These are phyloP conservation scores for Glaciozyma martinii DNA, from an alignment of 768 basidiomycete species.

Conservation along the genomic window DNA sequence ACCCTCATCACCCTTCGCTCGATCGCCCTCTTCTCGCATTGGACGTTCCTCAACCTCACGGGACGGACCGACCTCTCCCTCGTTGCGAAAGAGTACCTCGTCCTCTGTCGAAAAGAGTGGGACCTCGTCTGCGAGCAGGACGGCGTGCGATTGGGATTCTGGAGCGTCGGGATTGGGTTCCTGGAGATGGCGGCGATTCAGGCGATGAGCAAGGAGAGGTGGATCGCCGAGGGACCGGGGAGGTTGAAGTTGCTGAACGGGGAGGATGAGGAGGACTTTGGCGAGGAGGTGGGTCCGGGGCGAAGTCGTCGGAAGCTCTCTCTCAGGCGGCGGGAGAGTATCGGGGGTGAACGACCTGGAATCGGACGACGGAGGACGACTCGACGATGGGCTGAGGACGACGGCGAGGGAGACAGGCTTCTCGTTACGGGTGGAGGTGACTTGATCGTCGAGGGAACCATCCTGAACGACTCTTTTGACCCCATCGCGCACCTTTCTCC, in stretches of 20 bases:
- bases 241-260: conserved; percentile 8
- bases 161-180: conserved; percentile 1
- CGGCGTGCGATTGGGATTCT: background rate
- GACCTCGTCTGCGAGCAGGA: conserved; percentile 13
- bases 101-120: conserved; percentile 19
- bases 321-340: background rate
- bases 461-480: conserved; percentile 8
- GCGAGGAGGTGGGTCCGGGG: background rate
- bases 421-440: conserved; percentile 6
- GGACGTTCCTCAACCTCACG: conserved; percentile 16
- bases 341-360: background rate
- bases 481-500: background rate
- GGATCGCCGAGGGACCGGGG: conserved; percentile 3
- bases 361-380: background rate
- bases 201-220: conserved; percentile 11
- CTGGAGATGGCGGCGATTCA: conserved; percentile 14
- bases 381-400: background rate
- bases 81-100: conserved; percentile 9
- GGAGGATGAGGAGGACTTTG: background rate
- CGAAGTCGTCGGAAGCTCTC: background rate
- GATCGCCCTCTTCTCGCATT: conserved; percentile 3
- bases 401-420: conserved; percentile 13
- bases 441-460: conserved; percentile 10
- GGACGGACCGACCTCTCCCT: conserved; percentile 17
- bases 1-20: background rate